Base-by-base conservation (phyloP, 768 basidiomycete species). In the Tubosaeta sp. region DNA sequence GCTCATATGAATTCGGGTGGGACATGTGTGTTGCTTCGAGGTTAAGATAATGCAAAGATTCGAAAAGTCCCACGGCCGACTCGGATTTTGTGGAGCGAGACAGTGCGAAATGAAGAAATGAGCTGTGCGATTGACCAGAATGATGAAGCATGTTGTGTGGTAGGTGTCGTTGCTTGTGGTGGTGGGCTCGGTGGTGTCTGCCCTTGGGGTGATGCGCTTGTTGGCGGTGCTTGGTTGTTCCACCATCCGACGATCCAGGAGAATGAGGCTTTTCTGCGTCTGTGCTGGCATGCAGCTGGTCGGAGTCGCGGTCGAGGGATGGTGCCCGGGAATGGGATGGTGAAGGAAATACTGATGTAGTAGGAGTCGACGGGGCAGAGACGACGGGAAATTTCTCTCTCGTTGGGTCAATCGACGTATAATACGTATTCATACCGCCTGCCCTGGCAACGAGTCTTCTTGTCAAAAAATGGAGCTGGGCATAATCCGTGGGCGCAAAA, bases 31-130 rank as follows among this genome's bases (percentile, higher is more conserved):
- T 77, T 25, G 79, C 76, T 62, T 89, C 86, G 4, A 89, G 70
- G 55, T 88, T 80, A 52, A 88, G 70, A 62, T 88, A 89, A 31
- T 80, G 69, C 59, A 87, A 82, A 4, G 79, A 80, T 70, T 89
- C 87, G 54, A 89, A 89, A 13, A 86, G 81, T 2, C 85, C 88
- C 0, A 89, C 88, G 1, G 78, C 78, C 31, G 75, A 71, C 59
- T 88, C 83, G n/a, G 56, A 58, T 56, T 66, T 72, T 26, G 62
- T 54, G 10, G 57, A 50, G 29, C 61, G 70, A 31, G 65, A 62
- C 13, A 72, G 53, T 0, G 77, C 64, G 10, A 74, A 52, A 48
- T 74, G 73, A 34, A 76, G 61, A 17, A 78, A 59, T 11, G 76
- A 73, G 10, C 67, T 63, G 32, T 77, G 74, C 8, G 56, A 62